Percentiles rank a stretch among this genome's conserved stretches.
These are phyloP conservation scores for Rubia tinctorum DNA, from an alignment of 305 asterid species.

Conservation along the genomic window DNA sequence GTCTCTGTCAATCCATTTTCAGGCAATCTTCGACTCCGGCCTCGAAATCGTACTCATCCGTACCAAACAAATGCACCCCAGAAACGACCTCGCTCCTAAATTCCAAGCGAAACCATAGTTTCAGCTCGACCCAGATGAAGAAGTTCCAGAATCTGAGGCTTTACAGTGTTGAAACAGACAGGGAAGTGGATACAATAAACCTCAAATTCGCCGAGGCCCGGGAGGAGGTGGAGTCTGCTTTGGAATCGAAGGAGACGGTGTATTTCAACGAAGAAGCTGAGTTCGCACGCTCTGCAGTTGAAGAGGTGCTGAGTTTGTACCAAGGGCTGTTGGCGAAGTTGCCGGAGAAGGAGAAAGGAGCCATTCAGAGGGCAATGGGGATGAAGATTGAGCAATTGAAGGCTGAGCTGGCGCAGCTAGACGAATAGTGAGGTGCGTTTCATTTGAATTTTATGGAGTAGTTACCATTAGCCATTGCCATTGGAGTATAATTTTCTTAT, in stretches of 20 bases:
- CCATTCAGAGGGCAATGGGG: conserved; percentile 90
- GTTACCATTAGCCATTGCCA: neutral
- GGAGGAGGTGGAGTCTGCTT: conserved; percentile 92
- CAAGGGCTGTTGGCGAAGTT: conserved; percentile 48
- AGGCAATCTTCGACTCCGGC: conserved; percentile 29
- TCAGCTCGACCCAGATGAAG: conserved; percentile 25
- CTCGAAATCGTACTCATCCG: conserved; percentile 17
- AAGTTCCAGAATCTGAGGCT: conserved; percentile 32
- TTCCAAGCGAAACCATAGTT: conserved; percentile 23
- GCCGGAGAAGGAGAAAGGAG: conserved; percentile 57
- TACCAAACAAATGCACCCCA: conserved; percentile 25
- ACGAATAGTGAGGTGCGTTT: conserved; percentile 38
- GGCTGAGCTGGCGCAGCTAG: conserved; percentile 83
- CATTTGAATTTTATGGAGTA: neutral
- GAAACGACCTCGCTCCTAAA: conserved; percentile 6
- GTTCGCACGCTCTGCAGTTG: conserved; percentile 86
- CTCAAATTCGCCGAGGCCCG: conserved; percentile 95
- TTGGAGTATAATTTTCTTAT: no score
- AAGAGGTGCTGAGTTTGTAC: conserved; percentile 69
- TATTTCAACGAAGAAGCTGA: conserved; percentile 95
- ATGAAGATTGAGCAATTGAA: conserved; percentile 93
- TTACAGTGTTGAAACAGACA: conserved; percentile 57
- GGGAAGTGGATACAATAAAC: conserved; percentile 76
- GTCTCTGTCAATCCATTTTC: conserved; percentile 35
- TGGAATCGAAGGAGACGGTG: conserved; percentile 93